Evolutionary conservation across 192 early-diverging fungal genomes (phyloP).

Genomic region (Podila horticola): DNA sequence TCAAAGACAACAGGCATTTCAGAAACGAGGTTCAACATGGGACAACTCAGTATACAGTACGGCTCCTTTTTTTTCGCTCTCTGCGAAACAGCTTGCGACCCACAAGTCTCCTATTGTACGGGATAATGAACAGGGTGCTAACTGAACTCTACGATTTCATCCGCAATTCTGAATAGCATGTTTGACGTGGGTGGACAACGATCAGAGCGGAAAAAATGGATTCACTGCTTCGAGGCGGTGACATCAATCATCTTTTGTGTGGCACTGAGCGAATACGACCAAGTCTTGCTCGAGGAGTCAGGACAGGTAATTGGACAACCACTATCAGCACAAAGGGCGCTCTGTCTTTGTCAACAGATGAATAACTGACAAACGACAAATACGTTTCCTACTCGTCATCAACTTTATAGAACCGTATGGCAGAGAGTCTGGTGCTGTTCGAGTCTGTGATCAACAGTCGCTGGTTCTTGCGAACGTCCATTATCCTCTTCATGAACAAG

Average conservation of each 20-base stretch:
- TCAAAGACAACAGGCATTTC: conserved; percentile 99
- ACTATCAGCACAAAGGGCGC: background rate
- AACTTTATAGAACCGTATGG: conserved; percentile 84
- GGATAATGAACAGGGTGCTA: background rate
- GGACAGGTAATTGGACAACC: conserved; percentile 55
- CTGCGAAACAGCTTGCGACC: conserved; percentile 3
- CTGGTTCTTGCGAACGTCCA: conserved; percentile 92
- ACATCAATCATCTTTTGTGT: conserved; percentile 96
- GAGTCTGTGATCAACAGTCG: conserved; percentile 93
- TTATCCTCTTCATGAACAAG: conserved; percentile 96
- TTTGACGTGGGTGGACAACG: conserved; percentile 90
- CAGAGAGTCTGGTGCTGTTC: conserved; percentile 90
- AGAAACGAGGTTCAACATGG: conserved; percentile 94
- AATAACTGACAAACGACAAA: background rate
- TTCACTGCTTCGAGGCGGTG: conserved; percentile 87
- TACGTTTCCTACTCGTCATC: background rate
- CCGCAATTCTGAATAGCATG: conserved; percentile 62
- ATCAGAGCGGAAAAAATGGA: conserved; percentile 89
- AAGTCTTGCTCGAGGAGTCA: conserved; percentile 88
- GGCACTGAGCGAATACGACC: conserved; percentile 94
- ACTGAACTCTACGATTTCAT: background rate
- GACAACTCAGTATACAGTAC: conserved; percentile 87
- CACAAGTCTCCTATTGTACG: conserved; percentile 1
- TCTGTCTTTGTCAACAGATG: background rate
- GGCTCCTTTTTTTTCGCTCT: background rate